Percentiles rank a stretch among this genome's conserved stretches.
phyloP scores from a whole-genome alignment of 768 basidiomycete species.

The Galerina sulciceps region DNA sequence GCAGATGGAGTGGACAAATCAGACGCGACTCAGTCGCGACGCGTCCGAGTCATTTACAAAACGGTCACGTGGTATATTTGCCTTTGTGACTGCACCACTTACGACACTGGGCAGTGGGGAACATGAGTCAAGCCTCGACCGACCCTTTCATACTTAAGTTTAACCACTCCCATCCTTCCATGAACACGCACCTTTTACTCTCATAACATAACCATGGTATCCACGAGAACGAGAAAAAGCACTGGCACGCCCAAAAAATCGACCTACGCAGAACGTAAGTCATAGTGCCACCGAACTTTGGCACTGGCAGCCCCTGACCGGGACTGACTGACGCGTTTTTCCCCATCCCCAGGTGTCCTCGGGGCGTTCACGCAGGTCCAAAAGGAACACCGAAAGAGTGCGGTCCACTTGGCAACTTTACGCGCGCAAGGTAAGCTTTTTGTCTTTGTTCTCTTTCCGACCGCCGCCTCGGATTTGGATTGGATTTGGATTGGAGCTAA shows the following conservation, averaged over 20 bases:
- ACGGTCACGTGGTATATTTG: too few species aligned
- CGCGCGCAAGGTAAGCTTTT: constrained; percentile 36
- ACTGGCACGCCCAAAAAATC: constrained; percentile 19
- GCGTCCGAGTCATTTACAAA: too few species aligned
- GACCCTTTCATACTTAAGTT: not conserved
- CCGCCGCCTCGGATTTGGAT: too few species aligned
- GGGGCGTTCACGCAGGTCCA: constrained; percentile 48
- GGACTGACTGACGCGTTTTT: not conserved
- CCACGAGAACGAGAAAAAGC: constrained; percentile 17
- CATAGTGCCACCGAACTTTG: too few species aligned
- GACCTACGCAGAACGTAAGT: constrained; percentile 29
- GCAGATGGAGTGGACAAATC: too few species aligned
- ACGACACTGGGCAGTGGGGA: too few species aligned
- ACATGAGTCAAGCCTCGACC: not conserved
- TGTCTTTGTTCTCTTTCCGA: not conserved
- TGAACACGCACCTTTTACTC: not conserved
- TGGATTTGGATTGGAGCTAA: not conserved
- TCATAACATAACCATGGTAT: constrained; percentile 20
- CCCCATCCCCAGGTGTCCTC: constrained; percentile 50
- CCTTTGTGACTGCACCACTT: too few species aligned
- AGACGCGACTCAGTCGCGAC: too few species aligned
- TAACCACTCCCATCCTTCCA: not conserved
- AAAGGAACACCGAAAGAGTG: constrained; percentile 47
- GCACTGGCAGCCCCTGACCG: not conserved
- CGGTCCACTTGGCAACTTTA: constrained; percentile 49